Conservation (phyloP, 164 flowering plant species). For the Cinnamomum chago region DNA sequence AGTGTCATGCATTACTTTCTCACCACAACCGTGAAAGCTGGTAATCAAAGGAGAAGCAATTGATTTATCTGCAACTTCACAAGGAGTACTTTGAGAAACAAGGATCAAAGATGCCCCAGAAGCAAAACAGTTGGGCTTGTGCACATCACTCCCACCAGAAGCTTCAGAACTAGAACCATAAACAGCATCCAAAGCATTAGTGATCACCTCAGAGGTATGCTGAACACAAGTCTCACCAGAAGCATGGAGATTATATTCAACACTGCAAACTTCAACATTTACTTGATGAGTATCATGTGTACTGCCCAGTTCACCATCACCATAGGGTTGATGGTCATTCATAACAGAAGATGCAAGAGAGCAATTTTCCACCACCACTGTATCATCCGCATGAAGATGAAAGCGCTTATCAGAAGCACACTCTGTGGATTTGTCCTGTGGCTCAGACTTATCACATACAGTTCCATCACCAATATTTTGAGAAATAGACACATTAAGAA, state of each 20-base stretch:
- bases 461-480: background rate
- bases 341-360: slow-evolving; percentile 1
- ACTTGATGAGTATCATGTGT: background rate
- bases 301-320: background rate
- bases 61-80: background rate
- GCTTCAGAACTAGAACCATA: slow-evolving; percentile 9
- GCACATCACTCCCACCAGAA: background rate
- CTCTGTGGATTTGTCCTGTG: background rate
- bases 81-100: background rate
- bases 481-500: slow-evolving; percentile 1
- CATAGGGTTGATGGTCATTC: background rate
- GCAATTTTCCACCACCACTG: background rate
- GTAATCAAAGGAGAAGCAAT: background rate
- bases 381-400: slow-evolving; percentile 2
- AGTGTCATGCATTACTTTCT: background rate
- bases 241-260: slow-evolving; percentile 10
- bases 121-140: background rate
- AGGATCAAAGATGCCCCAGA: background rate
- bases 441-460: background rate
- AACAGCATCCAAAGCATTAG: slow-evolving; percentile 13
- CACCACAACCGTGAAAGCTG: background rate
- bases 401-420: background rate
- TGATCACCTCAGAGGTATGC: slow-evolving; percentile 15
- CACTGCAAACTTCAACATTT: background rate
- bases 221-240: slow-evolving; percentile 13